phyloP scores from a whole-genome alignment of 2,329 filamentous ascomycete genomes.

The Colletotrichum trifolii region DNA sequence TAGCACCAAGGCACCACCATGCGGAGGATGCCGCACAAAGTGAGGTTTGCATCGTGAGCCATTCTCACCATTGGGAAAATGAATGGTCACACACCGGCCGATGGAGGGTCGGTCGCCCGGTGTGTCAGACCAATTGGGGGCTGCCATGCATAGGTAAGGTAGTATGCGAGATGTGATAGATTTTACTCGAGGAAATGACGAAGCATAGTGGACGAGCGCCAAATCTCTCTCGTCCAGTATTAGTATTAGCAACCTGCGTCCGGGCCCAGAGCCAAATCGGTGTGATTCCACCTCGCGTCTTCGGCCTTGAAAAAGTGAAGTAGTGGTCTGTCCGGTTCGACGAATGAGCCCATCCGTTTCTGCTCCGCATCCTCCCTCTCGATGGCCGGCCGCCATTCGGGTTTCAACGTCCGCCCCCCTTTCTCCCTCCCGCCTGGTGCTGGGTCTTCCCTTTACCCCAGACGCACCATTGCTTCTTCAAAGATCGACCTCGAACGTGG shows the following conservation, averaged over 20 bases:
- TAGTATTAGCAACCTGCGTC: background rate
- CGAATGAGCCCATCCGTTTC: constrained; percentile 15
- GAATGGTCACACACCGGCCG: constrained; percentile 17
- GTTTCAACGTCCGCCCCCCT: background rate
- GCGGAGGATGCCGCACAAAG: constrained; percentile 5
- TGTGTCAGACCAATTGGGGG: constrained; percentile 26
- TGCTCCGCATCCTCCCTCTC: constrained; percentile 19
- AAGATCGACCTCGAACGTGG: background rate
- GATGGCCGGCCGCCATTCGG: too few species aligned
- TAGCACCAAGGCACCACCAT: background rate
- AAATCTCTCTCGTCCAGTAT: too few species aligned
- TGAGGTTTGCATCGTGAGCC: background rate
- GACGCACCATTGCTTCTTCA: constrained; percentile 17
- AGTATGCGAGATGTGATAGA: constrained; percentile 12
- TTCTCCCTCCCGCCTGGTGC: background rate
- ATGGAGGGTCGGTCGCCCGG: constrained; percentile 2
- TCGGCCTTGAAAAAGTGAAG: background rate
- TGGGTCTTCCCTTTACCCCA: constrained; percentile 15
- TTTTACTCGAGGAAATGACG: background rate
- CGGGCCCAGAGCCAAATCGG: constrained; percentile 30
- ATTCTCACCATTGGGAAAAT: too few species aligned
- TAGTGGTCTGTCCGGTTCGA: background rate
- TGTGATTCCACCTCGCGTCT: constrained; percentile 26
- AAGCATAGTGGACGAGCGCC: background rate
- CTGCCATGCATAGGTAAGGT: background rate